Evolutionary conservation across 2,329 filamentous ascomycete genomes (phyloP).

Genomic region (Botrytis elliptica): DNA sequence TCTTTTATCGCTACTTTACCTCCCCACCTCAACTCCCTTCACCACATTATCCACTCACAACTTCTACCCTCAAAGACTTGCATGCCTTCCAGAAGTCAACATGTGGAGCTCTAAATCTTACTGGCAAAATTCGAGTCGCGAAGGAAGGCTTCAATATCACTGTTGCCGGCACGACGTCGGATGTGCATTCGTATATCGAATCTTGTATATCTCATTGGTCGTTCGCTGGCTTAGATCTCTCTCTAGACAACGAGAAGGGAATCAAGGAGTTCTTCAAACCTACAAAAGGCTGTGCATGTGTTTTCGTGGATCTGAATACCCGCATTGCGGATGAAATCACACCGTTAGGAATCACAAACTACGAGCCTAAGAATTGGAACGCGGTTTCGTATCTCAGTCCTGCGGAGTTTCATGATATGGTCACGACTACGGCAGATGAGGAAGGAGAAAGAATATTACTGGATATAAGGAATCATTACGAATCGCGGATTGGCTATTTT

Average conservation of each 20-base stretch:
- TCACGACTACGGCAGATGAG: background rate
- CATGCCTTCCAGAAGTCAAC: conserved; percentile 30
- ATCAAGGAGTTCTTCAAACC: conserved; percentile 37
- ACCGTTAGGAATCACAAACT: conserved; percentile 39
- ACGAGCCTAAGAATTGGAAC: conserved; percentile 35
- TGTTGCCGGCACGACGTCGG: conserved; percentile 32
- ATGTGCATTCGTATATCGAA: conserved; percentile 34
- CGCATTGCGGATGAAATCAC: conserved; percentile 37
- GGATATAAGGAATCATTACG: conserved; percentile 40
- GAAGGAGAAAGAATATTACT: conserved; percentile 28
- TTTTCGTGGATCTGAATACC: conserved; percentile 33
- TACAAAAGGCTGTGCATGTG: conserved; percentile 35
- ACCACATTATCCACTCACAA: conserved; percentile 11
- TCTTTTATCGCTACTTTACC: conserved; percentile 40
- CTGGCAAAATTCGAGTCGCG: conserved; percentile 38
- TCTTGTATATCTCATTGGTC: conserved; percentile 37
- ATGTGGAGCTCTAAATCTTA: conserved; percentile 27
- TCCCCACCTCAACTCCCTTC: conserved; percentile 31
- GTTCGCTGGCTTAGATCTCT: conserved; percentile 32
- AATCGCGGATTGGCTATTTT: conserved; percentile 40
- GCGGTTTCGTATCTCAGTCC: conserved; percentile 33
- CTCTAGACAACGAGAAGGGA: conserved; percentile 11
- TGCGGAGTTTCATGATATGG: conserved; percentile 32
- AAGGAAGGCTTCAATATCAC: conserved; percentile 40
- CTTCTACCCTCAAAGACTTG: conserved; percentile 26